A percentile compares a stretch with the other conserved stretches of the same genome.
These are phyloP conservation scores for Paramarasmius palmivorus DNA, from an alignment of 1,284 basidiomycete genomes.

Conservation along the genomic window DNA sequence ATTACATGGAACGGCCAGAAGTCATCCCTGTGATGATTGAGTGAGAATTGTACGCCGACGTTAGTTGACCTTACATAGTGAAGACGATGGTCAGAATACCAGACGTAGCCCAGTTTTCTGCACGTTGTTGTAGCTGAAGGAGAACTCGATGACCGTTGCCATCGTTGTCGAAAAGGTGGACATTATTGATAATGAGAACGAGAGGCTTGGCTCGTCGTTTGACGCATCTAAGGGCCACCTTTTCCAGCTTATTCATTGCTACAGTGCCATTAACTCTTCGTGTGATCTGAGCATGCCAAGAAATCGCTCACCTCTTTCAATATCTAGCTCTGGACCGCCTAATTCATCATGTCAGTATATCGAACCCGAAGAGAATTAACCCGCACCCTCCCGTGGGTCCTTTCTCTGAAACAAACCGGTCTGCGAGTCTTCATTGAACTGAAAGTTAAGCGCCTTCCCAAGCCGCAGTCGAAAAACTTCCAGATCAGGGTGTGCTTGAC, in stretches of 20 bases:
- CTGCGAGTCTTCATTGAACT: conserved; percentile 80
- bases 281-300: background rate
- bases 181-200: conserved; percentile 76
- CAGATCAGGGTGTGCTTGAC: conserved; percentile 54
- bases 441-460: conserved; percentile 81
- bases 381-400: conserved; percentile 76
- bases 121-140: conserved; percentile 81
- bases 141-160: conserved; percentile 75
- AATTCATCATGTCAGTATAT: background rate
- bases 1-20: conserved; percentile 76
- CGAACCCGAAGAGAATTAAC: background rate
- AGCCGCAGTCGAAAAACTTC: conserved; percentile 79
- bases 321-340: conserved; percentile 79
- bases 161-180: conserved; percentile 80
- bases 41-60: background rate
- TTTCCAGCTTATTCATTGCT: conserved; percentile 85
- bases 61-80: conserved; percentile 63
- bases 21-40: conserved; percentile 54
- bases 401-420: conserved; percentile 76
- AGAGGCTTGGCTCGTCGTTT: conserved; percentile 62
- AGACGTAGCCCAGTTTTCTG: conserved; percentile 82
- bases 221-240: conserved; percentile 73
- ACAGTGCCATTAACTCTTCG: background rate
- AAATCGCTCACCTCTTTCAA: conserved; percentile 64
- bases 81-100: conserved; percentile 81